A percentile compares a stretch with the other conserved stretches of the same genome.
Evolutionary conservation across 768 basidiomycete species (phyloP).

Genomic region (Sutorius australiensis): DNA sequence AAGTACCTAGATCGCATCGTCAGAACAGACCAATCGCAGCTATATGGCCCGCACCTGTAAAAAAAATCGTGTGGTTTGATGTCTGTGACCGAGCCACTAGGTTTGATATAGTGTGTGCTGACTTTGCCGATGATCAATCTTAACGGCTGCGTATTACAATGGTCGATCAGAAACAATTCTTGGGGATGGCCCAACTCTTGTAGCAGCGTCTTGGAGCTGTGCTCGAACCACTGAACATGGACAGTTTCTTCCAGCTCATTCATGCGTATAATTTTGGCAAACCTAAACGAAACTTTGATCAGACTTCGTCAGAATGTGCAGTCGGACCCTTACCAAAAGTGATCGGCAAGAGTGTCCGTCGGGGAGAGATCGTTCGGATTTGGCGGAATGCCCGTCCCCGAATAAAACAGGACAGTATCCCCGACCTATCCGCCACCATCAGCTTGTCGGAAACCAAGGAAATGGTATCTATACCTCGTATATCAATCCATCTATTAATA

Average conservation of each 20-base stretch:
- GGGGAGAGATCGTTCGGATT: constrained; percentile 33
- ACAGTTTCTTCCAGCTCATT: constrained; percentile 38
- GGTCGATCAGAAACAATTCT: constrained; percentile 60
- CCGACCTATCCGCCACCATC: constrained; percentile 45
- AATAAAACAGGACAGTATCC: constrained; percentile 55
- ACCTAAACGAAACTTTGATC: constrained; percentile 42
- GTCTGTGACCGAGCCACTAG: constrained; percentile 23
- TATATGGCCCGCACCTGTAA: constrained; percentile 44
- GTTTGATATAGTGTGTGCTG: constrained; percentile 35
- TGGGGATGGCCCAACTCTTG: constrained; percentile 57
- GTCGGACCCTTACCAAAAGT: constrained; percentile 53
- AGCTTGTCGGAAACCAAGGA: not conserved
- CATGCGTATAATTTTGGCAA: constrained; percentile 60
- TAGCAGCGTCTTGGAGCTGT: constrained; percentile 59
- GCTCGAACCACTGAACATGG: constrained; percentile 76
- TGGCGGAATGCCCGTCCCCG: constrained; percentile 36
- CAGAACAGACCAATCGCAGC: not conserved
- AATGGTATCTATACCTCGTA: constrained; percentile 38
- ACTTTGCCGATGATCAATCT: constrained; percentile 47
- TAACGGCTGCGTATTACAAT: constrained; percentile 46
- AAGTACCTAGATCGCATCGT: constrained; percentile 38
- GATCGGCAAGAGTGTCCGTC: constrained; percentile 45
- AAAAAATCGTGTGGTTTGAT: constrained; percentile 44
- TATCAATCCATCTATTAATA: constrained; percentile 40
- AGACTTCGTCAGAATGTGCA: not conserved